These are phyloP conservation scores for Coemansia sp. DNA, from an alignment of 192 early-diverging fungal genomes.

Conservation along the genomic window DNA sequence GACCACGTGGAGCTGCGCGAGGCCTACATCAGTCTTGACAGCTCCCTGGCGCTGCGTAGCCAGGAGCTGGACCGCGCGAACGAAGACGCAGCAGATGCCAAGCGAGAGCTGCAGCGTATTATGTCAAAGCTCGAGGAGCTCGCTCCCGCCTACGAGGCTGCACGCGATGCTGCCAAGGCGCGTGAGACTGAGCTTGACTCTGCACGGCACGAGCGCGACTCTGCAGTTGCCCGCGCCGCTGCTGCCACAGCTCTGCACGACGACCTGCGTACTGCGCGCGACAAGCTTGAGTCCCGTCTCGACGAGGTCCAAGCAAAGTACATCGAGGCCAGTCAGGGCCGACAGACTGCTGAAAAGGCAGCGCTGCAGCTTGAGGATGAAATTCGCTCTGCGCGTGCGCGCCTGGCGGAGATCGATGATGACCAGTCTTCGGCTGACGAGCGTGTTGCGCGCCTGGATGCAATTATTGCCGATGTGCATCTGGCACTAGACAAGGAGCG, in stretches of 20 bases:
- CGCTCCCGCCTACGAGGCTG: conserved; percentile 52
- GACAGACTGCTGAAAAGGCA: conserved; percentile 68
- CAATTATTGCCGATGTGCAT: conserved; percentile 50
- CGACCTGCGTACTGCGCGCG: conserved; percentile 68
- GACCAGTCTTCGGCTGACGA: conserved; percentile 62
- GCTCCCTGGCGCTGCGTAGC: conserved; percentile 62
- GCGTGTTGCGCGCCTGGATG: conserved; percentile 57
- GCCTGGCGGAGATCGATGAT: conserved; percentile 75
- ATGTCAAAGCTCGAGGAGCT: conserved; percentile 68
- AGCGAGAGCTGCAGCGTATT: conserved; percentile 69
- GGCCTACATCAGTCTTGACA: conserved; percentile 65
- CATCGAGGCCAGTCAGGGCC: conserved; percentile 64
- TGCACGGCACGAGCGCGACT: conserved; percentile 60
- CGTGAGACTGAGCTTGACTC: conserved; percentile 61
- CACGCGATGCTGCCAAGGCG: conserved; percentile 61
- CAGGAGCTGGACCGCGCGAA: conserved; percentile 70
- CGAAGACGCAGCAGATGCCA: conserved; percentile 74
- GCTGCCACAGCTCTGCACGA: conserved; percentile 68
- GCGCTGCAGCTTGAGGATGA: conserved; percentile 72
- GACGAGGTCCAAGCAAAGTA: conserved; percentile 66
- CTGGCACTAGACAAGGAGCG: conserved; percentile 65
- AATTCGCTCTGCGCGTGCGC: conserved; percentile 67
- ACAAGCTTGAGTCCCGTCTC: conserved; percentile 68
- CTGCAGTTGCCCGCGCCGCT: conserved; percentile 35
- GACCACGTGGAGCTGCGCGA: conserved; percentile 68